phyloP scores from a whole-genome alignment of 2,329 filamentous ascomycete species.

The Drechslera avenae region DNA sequence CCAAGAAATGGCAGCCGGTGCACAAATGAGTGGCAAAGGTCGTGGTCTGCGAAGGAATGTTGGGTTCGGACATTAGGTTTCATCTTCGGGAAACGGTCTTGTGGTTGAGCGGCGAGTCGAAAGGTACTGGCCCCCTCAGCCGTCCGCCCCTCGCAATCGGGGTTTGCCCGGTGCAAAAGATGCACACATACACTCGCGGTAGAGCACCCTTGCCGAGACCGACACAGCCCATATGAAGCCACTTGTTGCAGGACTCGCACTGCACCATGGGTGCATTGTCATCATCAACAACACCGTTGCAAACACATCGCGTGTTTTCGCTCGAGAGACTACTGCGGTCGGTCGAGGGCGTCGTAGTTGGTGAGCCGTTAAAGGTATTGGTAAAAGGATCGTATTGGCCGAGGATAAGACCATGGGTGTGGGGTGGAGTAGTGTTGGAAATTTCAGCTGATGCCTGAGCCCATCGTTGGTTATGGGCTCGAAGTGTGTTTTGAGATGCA shows the following conservation, averaged over 20 bases:
- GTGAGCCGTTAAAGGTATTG: conserved; percentile 47
- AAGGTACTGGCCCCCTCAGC: conserved; percentile 11
- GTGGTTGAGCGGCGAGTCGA: conserved; percentile 10
- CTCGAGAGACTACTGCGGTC: conserved; percentile 58
- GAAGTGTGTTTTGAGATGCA: conserved; percentile 45
- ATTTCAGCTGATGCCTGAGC: conserved; percentile 51
- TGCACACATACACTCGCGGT: conserved; percentile 49
- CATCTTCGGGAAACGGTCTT: conserved; percentile 6
- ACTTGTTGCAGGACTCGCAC: conserved; percentile 68
- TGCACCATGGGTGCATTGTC: conserved; percentile 64
- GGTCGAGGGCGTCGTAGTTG: conserved; percentile 59
- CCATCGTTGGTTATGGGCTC: conserved; percentile 54
- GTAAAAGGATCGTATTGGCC: conserved; percentile 44
- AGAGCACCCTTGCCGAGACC: conserved; percentile 57
- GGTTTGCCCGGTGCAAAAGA: conserved; percentile 46
- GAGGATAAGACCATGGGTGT: conserved; percentile 7
- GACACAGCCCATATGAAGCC: conserved; percentile 64
- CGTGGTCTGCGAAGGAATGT: too few relatives aligned
- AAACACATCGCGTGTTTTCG: conserved; percentile 62
- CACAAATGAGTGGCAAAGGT: too few relatives aligned
- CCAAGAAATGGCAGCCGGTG: too few relatives aligned
- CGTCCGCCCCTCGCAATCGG: conserved; percentile 18
- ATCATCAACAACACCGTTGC: conserved; percentile 54
- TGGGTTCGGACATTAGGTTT: not conserved
- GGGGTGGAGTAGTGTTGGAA: conserved; percentile 23